Evolutionary conservation across 148 eudicot genomes (phyloP).

Genomic region (Limonium bicolor): DNA sequence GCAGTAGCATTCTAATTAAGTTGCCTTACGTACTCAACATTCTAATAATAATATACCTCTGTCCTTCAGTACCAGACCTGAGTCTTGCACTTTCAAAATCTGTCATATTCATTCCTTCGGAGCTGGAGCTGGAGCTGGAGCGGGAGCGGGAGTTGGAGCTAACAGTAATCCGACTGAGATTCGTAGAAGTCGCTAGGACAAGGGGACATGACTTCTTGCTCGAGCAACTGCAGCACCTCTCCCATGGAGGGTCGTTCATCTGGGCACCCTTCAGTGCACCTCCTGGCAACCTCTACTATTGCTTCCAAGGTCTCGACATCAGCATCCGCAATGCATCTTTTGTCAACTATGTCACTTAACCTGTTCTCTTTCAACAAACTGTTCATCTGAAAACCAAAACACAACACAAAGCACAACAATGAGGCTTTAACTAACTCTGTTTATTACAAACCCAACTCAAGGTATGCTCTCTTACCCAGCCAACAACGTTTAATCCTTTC

Average conservation of each 20-base stretch:
- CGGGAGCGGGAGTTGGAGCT: too few species aligned
- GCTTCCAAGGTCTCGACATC: constrained; percentile 74
- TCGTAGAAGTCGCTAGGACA: constrained; percentile 80
- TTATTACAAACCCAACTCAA: too few species aligned
- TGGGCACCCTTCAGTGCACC: constrained; percentile 70
- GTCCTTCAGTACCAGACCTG: too few species aligned
- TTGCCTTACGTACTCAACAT: too few species aligned
- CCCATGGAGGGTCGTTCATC: constrained; percentile 75
- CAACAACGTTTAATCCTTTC: constrained; percentile 77
- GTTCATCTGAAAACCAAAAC: constrained; percentile 58
- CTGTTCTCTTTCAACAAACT: constrained; percentile 34
- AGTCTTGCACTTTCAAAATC: too few species aligned
- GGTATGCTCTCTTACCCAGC: constrained; percentile 52
- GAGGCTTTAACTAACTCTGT: too few species aligned
- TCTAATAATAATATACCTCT: too few species aligned
- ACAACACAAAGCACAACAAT: too few species aligned
- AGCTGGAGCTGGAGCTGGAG: too few species aligned
- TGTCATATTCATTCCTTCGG: too few species aligned
- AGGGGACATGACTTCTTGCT: constrained; percentile 90
- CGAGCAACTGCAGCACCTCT: constrained; percentile 64
- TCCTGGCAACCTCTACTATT: constrained; percentile 43
- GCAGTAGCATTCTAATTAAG: too few species aligned
- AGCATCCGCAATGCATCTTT: constrained; percentile 44
- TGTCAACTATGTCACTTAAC: constrained; percentile 54
- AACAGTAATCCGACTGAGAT: constrained; percentile 83